Evolutionary conservation across 352 stramenopile genomes (phyloP).

Genomic region (Globisporangium yorkense): DNA sequence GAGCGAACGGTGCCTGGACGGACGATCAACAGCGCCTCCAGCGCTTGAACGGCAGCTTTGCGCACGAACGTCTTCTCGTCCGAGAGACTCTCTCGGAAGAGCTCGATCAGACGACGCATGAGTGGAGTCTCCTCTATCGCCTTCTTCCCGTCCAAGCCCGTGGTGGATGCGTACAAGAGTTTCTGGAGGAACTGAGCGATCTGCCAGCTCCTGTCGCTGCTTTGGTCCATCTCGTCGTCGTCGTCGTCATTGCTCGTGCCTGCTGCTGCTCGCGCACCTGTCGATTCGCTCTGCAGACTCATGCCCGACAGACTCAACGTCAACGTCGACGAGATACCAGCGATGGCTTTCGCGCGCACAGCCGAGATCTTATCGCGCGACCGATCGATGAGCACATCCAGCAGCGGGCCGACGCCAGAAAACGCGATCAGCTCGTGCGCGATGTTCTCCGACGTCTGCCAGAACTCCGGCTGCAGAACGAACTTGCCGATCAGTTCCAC

Average conservation of each 20-base stretch:
- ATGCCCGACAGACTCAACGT: constrained; percentile 43
- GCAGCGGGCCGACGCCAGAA: constrained; percentile 43
- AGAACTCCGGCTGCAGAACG: constrained; percentile 51
- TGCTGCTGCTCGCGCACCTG: constrained; percentile 1
- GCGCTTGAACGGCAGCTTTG: constrained; percentile 65
- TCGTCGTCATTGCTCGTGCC: constrained; percentile 18
- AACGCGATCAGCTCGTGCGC: constrained; percentile 35
- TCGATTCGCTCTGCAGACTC: constrained; percentile 2
- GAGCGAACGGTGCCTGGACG: constrained; percentile 40
- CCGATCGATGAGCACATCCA: constrained; percentile 69
- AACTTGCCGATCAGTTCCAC: constrained; percentile 71
- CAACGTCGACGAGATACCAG: constrained; percentile 58
- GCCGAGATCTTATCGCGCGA: constrained; percentile 74
- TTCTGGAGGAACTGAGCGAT: constrained; percentile 46
- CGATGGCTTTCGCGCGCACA: constrained; percentile 78
- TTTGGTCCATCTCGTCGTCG: constrained; percentile 4
- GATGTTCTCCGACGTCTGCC: constrained; percentile 25
- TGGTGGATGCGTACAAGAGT: constrained; percentile 36
- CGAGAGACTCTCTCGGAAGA: constrained; percentile 65
- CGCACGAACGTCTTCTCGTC: constrained; percentile 86
- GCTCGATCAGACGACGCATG: constrained; percentile 56
- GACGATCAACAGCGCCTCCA: constrained; percentile 65
- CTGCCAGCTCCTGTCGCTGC: constrained; percentile 11
- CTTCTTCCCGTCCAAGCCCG: constrained; percentile 22
- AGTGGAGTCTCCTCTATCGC: constrained; percentile 49